Conservation (phyloP, 495 filamentous ascomycete genomes). For the Trichoderma orchidacearum region DNA sequence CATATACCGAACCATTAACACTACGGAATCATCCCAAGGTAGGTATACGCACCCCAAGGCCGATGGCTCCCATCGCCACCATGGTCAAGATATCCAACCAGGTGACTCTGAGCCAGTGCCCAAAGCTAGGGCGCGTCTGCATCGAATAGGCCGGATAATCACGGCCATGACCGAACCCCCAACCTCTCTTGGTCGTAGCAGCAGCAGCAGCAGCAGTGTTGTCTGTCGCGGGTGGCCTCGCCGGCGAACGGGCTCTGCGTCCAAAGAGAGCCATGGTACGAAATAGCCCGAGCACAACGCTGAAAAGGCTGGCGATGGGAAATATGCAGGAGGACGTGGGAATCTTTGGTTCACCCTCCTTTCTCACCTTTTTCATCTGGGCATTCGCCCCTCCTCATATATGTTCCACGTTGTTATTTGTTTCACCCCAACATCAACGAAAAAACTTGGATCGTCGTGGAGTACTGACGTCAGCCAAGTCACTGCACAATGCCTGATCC, state of each 20-base stretch:
- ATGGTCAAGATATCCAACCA: slow-evolving; percentile 48
- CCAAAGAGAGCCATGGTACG: slow-evolving; percentile 1
- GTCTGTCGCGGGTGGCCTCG: not conserved
- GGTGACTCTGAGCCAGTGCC: slow-evolving; percentile 41
- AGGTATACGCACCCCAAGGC: slow-evolving; percentile 36
- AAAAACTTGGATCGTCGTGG: not conserved
- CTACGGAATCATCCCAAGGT: not conserved
- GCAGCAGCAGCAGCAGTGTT: not conserved
- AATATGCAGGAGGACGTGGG: no score
- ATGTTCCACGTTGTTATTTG: not conserved
- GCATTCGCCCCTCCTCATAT: not conserved
- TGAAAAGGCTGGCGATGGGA: no score
- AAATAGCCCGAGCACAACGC: no score
- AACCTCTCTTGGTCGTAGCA: not conserved
- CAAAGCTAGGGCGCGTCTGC: slow-evolving; percentile 31
- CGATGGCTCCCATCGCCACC: slow-evolving; percentile 39
- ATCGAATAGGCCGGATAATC: slow-evolving; percentile 15
- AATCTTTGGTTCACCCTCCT: no score
- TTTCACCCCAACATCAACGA: not conserved
- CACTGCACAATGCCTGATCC: not conserved
- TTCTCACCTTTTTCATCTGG: no score
- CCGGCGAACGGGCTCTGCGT: not conserved
- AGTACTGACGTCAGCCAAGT: not conserved
- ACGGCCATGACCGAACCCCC: not conserved
- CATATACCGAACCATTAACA: not conserved